Conservation (phyloP, 2,329 filamentous ascomycete species). For the Stagonosporopsis chrysanthemi region DNA sequence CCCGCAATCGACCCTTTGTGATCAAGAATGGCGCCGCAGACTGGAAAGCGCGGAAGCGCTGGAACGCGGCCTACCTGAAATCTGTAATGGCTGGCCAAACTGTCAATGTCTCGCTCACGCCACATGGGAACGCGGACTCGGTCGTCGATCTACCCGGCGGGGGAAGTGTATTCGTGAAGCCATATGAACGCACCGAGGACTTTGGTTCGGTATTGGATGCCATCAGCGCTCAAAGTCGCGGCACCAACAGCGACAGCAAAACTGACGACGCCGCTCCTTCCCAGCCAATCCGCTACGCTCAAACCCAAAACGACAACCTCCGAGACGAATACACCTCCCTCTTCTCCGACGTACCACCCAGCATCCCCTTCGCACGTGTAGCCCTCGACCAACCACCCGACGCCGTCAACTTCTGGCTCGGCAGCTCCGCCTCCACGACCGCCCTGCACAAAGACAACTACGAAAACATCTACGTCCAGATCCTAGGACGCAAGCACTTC, state of each 20-base stretch:
- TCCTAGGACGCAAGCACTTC: conserved; percentile 77
- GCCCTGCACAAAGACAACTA: conserved; percentile 84
- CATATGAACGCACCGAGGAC: conserved; percentile 69
- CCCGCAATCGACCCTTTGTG: conserved; percentile 77
- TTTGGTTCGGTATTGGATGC: conserved; percentile 70
- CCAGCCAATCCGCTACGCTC: conserved; percentile 64
- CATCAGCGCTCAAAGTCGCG: conserved; percentile 64
- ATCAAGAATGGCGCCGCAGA: conserved; percentile 67
- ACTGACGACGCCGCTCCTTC: not conserved
- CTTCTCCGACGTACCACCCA: conserved; percentile 67
- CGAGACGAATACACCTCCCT: conserved; percentile 73
- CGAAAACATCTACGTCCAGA: conserved; percentile 83
- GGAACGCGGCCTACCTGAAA: conserved; percentile 69
- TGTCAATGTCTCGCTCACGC: conserved; percentile 82
- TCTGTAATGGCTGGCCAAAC: conserved; percentile 61
- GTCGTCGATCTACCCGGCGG: conserved; percentile 70
- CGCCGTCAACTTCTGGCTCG: conserved; percentile 84
- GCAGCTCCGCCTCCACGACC: conserved; percentile 71
- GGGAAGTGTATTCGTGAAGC: conserved; percentile 68
- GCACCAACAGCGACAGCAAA: not conserved
- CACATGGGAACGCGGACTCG: conserved; percentile 66
- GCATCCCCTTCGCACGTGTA: conserved; percentile 76
- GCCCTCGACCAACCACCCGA: conserved; percentile 72
- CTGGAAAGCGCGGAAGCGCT: conserved; percentile 70
- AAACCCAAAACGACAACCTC: conserved; percentile 86